Base-by-base conservation (phyloP, 352 stramenopile species). In the Pythium brachiatum region DNA sequence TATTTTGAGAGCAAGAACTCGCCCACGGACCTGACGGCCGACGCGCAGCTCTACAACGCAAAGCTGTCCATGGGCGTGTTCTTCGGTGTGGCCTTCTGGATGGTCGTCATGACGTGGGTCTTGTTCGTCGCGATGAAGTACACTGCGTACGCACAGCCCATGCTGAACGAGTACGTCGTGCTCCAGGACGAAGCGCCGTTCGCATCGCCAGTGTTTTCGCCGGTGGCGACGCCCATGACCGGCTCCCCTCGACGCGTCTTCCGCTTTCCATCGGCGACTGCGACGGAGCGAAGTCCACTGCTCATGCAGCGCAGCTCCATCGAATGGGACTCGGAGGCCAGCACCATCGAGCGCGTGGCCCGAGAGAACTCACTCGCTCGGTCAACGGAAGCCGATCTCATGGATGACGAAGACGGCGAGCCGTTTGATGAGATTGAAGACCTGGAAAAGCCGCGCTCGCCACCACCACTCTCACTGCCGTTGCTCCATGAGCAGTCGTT, bases 121-220 rank as follows among this genome's bases (percentile, higher is more conserved):
- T 55, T 88, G 50, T 92, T 86, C 58, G 63, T 70, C 15, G 62
- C 68, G 0, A 61, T 90, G 52, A 72, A 80, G 51, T 64, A 68
- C 55, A 88, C 81, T n/a, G 61, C 62, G 39, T 91, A 86, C 44
- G 79, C 84, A 0, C 65, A 89, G 60, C 78, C 84, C 5, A 69
- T 90, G 69, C 62, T 93, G 16, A 72, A 76, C 0, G 76, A 88
- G 63, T 93, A 91, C 58, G 46, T 73, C n/a, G 52, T 90, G 7
- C 76, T 93, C 52, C 84, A 93, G 48, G 61, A 74, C 52, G 78
- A 86, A 25, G 88, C 80, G 29, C 80, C 81, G 13, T 76, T 87
- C 46, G 70, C 69, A 13, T 60, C 75, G 11, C 73, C 75, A 6
- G 59, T 73, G 18, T 52, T 89, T 57, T 91, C 84, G 4, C 84